Conservation (phyloP, 257 asterid genomes). For the Fraxinus anomala region DNA sequence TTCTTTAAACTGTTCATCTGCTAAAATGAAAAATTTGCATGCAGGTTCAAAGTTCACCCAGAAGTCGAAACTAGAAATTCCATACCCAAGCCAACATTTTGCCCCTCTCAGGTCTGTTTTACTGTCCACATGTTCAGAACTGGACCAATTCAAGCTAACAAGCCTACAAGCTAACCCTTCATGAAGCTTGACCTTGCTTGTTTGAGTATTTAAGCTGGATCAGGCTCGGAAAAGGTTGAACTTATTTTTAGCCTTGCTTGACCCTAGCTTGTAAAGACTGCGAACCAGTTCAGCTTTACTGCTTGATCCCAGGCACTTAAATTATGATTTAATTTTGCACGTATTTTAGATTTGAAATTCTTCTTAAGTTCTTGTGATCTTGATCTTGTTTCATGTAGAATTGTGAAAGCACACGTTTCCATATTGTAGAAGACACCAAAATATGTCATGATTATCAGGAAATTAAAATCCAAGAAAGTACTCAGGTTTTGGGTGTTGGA, state of each 20-base stretch:
- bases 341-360: constrained; percentile 17
- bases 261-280: constrained; percentile 4
- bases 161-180: constrained; percentile 9
- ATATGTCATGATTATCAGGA: constrained; percentile 96
- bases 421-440: constrained; percentile 72
- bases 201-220: constrained; percentile 14
- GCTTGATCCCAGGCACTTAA: background rate
- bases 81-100: constrained; percentile 66
- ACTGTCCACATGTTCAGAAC: constrained; percentile 14
- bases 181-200: constrained; percentile 18
- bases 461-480: constrained; percentile 92
- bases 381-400: constrained; percentile 40
- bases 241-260: constrained; percentile 1
- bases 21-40: constrained; percentile 28
- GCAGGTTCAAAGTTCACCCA: constrained; percentile 86
- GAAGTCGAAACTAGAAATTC: constrained; percentile 92
- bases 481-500: constrained; percentile 96
- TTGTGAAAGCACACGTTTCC: constrained; percentile 89
- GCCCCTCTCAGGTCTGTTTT: constrained; percentile 82
- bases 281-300: constrained; percentile 10
- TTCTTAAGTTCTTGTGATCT: constrained; percentile 18
- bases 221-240: constrained; percentile 4
- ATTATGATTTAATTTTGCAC: background rate
- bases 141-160: constrained; percentile 11
- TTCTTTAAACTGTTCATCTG: background rate